phyloP scores from a whole-genome alignment of 2,329 filamentous ascomycete species.

The Microcyclospora tardicrescens region DNA sequence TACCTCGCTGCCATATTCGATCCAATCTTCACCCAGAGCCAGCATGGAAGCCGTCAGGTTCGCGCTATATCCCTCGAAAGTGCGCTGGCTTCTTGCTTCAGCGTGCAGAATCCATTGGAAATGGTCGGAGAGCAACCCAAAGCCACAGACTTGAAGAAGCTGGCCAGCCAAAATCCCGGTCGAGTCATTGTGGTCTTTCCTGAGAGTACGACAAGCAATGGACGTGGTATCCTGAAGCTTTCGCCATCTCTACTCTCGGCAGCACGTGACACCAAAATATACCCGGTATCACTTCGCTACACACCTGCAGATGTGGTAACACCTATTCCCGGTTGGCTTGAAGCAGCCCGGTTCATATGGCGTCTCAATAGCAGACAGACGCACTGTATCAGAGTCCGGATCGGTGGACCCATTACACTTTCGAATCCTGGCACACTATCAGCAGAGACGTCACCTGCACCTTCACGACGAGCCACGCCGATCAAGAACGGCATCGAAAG shows the following conservation, averaged over 20 bases:
- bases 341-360: slow-evolving; percentile 67
- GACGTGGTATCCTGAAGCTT: slow-evolving; percentile 74
- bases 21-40: slow-evolving; percentile 74
- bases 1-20: slow-evolving; percentile 95
- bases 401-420: slow-evolving; percentile 56
- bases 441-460: not conserved
- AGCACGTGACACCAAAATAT: slow-evolving; percentile 59
- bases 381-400: slow-evolving; percentile 80
- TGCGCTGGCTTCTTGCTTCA: slow-evolving; percentile 51
- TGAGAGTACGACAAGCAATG: slow-evolving; percentile 89
- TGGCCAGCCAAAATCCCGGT: slow-evolving; percentile 56
- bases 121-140: slow-evolving; percentile 12
- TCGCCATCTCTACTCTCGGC: slow-evolving; percentile 62
- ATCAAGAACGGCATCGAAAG: slow-evolving; percentile 26
- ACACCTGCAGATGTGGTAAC: slow-evolving; percentile 82
- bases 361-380: slow-evolving; percentile 70
- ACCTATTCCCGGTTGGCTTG: slow-evolving; percentile 54
- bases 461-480: slow-evolving; percentile 8
- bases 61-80: slow-evolving; percentile 62
- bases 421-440: slow-evolving; percentile 20
- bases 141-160: slow-evolving; percentile 24
- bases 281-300: slow-evolving; percentile 82
- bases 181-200: slow-evolving; percentile 79
- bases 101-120: slow-evolving; percentile 8
- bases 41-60: slow-evolving; percentile 49